Base-by-base conservation (phyloP, 495 filamentous ascomycete genomes). In the Podospora comata region DNA sequence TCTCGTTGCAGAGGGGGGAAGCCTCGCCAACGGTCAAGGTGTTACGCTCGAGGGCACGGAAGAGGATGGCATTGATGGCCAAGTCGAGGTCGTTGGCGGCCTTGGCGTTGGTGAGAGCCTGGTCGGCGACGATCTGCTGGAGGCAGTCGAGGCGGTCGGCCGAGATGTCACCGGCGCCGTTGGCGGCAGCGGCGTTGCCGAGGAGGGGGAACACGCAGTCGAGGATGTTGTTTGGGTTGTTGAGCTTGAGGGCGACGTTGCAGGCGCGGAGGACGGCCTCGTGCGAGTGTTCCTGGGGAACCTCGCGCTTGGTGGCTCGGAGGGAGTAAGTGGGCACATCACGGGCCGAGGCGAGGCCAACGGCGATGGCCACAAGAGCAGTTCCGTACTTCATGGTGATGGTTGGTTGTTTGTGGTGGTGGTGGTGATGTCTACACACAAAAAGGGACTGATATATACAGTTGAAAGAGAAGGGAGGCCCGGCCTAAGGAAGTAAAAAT, bases 31-130 rank as follows among this genome's bases (percentile, higher is more conserved):
- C 87, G 16, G 69, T 69, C 11, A 77, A 80, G 16, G 88, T 89
- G 78, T 90, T 90, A 59, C 87, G 82, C 78, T 90, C 88, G 19
- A 90, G 78, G 65, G 85, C 84, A 64, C 85, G 84, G 78, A 83
- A 90, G 64, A 89, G 78, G 67, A 90, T 79, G 57, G 88, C 88
- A 65, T 82, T 81, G 39, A 80, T 76, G 84, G 84, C 82, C 67
- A 83, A 84, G 11, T 83, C 76, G 23, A 89, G 72, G 72, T 89
- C 85, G 34, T 80, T 80, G 60, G 85, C 85, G 4, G 78, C 87
- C 75, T 90, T 89, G 60, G 87, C 85, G 72, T 90, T 90, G 75
- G 88, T 89, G 76, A 90, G 89, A 70, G 88, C 88, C 75, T 88
- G 87, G 78, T 90, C 88, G 62, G 88, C 88, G 26, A 85, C 83